These are phyloP conservation scores for Cytospora schulzeri DNA, from an alignment of 2,329 filamentous ascomycete genomes.

Conservation along the genomic window DNA sequence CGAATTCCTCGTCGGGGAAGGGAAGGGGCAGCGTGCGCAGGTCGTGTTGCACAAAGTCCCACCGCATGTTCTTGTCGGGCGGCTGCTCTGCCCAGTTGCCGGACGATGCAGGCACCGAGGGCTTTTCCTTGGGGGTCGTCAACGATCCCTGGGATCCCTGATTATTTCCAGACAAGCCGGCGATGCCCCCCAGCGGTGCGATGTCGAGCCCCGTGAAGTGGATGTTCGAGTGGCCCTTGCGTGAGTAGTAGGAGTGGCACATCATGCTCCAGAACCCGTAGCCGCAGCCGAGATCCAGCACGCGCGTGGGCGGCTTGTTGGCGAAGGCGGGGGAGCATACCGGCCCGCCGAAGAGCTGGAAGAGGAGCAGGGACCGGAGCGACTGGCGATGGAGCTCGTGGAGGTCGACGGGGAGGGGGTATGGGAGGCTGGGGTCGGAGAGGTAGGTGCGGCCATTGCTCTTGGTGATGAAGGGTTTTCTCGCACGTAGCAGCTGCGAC, in stretches of 20 bases:
- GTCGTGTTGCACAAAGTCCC: slow-evolving; percentile 88
- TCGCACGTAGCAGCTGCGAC: slow-evolving; percentile 34
- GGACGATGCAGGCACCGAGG: slow-evolving; percentile 25
- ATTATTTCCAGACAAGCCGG: slow-evolving; percentile 21
- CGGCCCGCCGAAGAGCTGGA: slow-evolving; percentile 78
- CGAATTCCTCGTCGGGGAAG: slow-evolving; percentile 78
- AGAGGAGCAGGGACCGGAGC: slow-evolving; percentile 77
- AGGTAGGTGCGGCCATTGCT: slow-evolving; percentile 79
- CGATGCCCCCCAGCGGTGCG: slow-evolving; percentile 53
- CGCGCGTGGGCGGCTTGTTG: slow-evolving; percentile 69
- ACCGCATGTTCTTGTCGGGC: slow-evolving; percentile 74
- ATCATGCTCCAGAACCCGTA: slow-evolving; percentile 88
- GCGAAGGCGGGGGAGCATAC: slow-evolving; percentile 71
- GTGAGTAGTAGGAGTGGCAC: slow-evolving; percentile 78
- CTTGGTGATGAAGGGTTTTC: slow-evolving; percentile 65
- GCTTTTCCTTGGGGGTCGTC: slow-evolving; percentile 7
- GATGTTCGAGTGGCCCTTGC: slow-evolving; percentile 67
- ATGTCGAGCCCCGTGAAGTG: slow-evolving; percentile 84
- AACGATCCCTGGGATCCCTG: neutral
- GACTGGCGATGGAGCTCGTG: slow-evolving; percentile 86
- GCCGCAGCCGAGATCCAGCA: slow-evolving; percentile 87
- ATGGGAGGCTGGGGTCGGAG: slow-evolving; percentile 69
- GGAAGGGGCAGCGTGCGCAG: slow-evolving; percentile 75
- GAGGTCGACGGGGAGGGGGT: slow-evolving; percentile 88
- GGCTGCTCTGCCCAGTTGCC: slow-evolving; percentile 26